Evolutionary conservation across 1,284 basidiomycete genomes (phyloP).

Genomic region (Cystobasidium sp.): DNA sequence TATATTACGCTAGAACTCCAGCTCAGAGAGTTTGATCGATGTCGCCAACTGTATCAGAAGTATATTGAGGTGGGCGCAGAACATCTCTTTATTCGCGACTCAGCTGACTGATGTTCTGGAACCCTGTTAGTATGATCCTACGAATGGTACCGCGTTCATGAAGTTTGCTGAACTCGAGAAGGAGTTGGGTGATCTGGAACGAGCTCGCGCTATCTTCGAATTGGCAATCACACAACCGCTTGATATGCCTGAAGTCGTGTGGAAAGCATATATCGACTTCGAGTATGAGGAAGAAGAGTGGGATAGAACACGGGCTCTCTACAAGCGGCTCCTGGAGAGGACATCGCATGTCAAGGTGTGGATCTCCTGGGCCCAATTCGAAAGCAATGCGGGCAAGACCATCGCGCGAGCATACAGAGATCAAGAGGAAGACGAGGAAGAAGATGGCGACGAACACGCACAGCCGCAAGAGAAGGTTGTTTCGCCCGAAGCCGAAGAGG

Average conservation of each 20-base stretch:
- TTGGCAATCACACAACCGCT: slow-evolving; percentile 87
- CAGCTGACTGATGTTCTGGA: neutral
- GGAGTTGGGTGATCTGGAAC: slow-evolving; percentile 85
- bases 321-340: slow-evolving; percentile 82
- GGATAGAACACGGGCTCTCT: slow-evolving; percentile 79
- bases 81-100: neutral
- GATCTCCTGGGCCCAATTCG: slow-evolving; percentile 60
- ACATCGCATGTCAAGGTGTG: slow-evolving; percentile 88
- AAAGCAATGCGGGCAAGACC: slow-evolving; percentile 53
- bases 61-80: slow-evolving; percentile 74
- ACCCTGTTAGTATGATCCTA: slow-evolving; percentile 72
- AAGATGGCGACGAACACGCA: slow-evolving; percentile 66
- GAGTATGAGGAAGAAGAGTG: slow-evolving; percentile 93
- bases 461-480: slow-evolving; percentile 65
- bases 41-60: slow-evolving; percentile 89
- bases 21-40: slow-evolving; percentile 85
- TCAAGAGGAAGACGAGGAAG: slow-evolving; percentile 70
- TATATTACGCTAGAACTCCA: slow-evolving; percentile 89
- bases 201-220: slow-evolving; percentile 94
- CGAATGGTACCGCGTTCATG: slow-evolving; percentile 93
- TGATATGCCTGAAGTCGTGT: slow-evolving; percentile 85
- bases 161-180: slow-evolving; percentile 94
- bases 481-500: slow-evolving; percentile 47
- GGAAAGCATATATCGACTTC: slow-evolving; percentile 88
- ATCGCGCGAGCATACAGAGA: slow-evolving; percentile 52